A percentile compares a stretch with the other conserved stretches of the same genome.
These are phyloP conservation scores for Phaffomyces opuntiae DNA, from an alignment of 805 yeast genomes.

Conservation along the genomic window DNA sequence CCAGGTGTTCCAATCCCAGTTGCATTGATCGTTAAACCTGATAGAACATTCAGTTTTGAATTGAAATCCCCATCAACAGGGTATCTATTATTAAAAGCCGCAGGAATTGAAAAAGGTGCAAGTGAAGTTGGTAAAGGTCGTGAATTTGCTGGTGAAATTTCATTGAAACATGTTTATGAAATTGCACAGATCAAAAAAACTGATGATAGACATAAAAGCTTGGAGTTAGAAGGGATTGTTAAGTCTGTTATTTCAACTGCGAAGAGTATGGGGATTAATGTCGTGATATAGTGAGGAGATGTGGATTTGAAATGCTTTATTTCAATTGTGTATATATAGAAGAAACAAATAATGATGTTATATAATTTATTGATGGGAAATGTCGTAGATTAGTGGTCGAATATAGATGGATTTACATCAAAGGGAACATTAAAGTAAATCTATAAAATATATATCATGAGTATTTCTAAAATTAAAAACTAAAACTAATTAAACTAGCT, in stretches of 20 bases:
- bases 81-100: constrained; percentile 76
- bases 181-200: constrained; percentile 89
- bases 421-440: too few species aligned
- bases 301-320: neutral
- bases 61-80: constrained; percentile 90
- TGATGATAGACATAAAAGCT: constrained; percentile 68
- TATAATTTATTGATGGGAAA: too few species aligned
- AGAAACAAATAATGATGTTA: too few species aligned
- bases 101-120: constrained; percentile 74
- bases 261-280: constrained; percentile 79
- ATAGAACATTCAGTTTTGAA: constrained; percentile 80
- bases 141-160: constrained; percentile 52
- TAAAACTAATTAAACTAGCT: too few species aligned
- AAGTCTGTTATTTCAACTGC: constrained; percentile 86
- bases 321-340: neutral
- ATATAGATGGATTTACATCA: too few species aligned
- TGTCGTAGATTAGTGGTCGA: too few species aligned
- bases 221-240: constrained; percentile 68
- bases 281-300: constrained; percentile 43
- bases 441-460: too few species aligned
- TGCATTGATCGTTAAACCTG: constrained; percentile 80
- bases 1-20: constrained; percentile 92
- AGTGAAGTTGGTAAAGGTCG: constrained; percentile 50
- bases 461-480: too few species aligned
- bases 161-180: constrained; percentile 88